A percentile compares a stretch with the other conserved stretches of the same genome.
Conservation (phyloP, 495 filamentous ascomycete genomes). For the Penicilliopsis zonata region DNA sequence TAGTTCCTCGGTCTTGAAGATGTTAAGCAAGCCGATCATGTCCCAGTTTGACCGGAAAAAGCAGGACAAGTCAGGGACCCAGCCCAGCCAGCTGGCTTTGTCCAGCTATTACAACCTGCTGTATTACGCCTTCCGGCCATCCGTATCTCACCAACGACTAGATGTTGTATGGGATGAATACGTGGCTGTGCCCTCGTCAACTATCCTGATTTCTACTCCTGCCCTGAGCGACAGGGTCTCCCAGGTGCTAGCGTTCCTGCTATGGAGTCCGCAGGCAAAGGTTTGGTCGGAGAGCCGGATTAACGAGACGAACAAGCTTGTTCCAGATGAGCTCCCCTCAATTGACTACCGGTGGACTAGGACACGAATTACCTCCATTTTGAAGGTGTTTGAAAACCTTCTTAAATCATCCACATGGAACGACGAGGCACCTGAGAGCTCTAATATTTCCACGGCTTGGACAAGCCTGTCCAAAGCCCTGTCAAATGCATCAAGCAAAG, state of each 20-base stretch:
- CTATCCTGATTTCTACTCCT: slow-evolving; percentile 17
- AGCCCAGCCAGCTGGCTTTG: slow-evolving; percentile 46
- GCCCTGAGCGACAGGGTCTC: slow-evolving; percentile 40
- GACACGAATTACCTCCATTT: slow-evolving; percentile 46
- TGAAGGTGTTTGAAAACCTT: slow-evolving; percentile 52
- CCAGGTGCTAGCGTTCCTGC: slow-evolving; percentile 52
- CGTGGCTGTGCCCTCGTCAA: slow-evolving; percentile 37
- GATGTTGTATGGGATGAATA: slow-evolving; percentile 73
- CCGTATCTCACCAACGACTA: slow-evolving; percentile 43
- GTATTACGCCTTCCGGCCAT: slow-evolving; percentile 77
- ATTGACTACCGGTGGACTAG: slow-evolving; percentile 86
- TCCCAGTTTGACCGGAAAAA: slow-evolving; percentile 57
- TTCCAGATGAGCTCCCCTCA: slow-evolving; percentile 59
- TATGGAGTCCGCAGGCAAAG: slow-evolving; percentile 51
- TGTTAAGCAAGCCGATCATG: slow-evolving; percentile 56
- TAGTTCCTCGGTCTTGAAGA: slow-evolving; percentile 42
- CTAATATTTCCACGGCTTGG: slow-evolving; percentile 52
- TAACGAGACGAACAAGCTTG: slow-evolving; percentile 41
- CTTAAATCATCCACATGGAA: slow-evolving; percentile 45
- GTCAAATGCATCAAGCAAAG: slow-evolving; percentile 69
- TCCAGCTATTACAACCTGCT: slow-evolving; percentile 66
- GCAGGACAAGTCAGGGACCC: slow-evolving; percentile 40
- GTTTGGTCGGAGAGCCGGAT: slow-evolving; percentile 65
- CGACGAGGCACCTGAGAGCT: slow-evolving; percentile 26
- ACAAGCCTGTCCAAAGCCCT: slow-evolving; percentile 52